Evolutionary conservation across 257 asterid species (phyloP).

Genomic region (Cynanchum wilfordii): DNA sequence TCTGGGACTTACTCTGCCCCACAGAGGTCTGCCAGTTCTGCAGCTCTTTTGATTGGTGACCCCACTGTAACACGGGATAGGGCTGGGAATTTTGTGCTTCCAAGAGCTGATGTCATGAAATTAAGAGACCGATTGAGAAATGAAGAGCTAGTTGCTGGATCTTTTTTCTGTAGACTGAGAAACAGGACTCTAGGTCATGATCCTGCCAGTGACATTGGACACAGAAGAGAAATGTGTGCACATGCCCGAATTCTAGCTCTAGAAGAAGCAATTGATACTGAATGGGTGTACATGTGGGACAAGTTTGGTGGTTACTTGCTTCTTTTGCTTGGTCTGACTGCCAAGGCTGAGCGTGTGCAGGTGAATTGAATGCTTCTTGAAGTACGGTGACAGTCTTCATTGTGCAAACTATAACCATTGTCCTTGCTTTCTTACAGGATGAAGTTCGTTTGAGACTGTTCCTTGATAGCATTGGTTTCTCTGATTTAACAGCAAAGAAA

Average conservation of each 20-base stretch:
- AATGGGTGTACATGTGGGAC: constrained; percentile 99
- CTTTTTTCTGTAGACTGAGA: constrained; percentile 58
- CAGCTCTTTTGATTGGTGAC: constrained; percentile 98
- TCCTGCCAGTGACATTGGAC: constrained; percentile 73
- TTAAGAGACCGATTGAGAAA: constrained; percentile 93
- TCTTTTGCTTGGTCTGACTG: constrained; percentile 97
- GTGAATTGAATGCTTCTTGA: constrained; percentile 37
- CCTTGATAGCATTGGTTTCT: constrained; percentile 95
- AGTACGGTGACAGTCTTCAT: constrained; percentile 13
- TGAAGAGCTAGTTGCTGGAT: constrained; percentile 92
- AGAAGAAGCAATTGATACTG: constrained; percentile 99
- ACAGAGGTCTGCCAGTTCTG: constrained; percentile 98
- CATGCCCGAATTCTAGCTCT: constrained; percentile 96
- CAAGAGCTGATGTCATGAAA: constrained; percentile 97
- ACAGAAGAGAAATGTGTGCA: constrained; percentile 96
- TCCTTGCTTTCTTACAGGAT: constrained; percentile 44
- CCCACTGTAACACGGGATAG: constrained; percentile 87
- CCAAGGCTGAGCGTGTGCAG: constrained; percentile 99
- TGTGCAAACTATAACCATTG: constrained; percentile 1
- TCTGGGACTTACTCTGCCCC: constrained; percentile 99
- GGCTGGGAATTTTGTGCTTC: constrained; percentile 97
- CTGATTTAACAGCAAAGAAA: constrained; percentile 95
- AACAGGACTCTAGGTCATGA: constrained; percentile 62
- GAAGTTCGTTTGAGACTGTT: constrained; percentile 94
- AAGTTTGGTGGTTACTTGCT: constrained; percentile 97